Percentiles rank a stretch among this genome's conserved stretches.
Evolutionary conservation across 176 grass and related monocot genomes (phyloP).

Genomic region (Alloteropsis semialata): DNA sequence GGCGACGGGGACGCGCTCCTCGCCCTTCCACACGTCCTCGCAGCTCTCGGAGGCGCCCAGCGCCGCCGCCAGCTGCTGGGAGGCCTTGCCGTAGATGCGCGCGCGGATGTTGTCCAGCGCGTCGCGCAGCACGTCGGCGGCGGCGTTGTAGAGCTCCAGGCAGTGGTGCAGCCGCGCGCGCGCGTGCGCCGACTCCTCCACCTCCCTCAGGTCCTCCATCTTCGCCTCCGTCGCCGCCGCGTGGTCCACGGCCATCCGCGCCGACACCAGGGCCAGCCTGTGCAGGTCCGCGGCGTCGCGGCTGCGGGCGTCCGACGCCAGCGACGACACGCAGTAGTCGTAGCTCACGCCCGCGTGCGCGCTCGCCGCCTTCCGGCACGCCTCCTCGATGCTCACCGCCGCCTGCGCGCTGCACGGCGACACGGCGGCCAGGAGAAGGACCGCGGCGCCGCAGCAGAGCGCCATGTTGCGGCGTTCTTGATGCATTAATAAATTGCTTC

Average conservation of each 20-base stretch:
- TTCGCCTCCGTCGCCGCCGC: slow-evolving; percentile 34
- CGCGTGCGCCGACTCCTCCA: slow-evolving; percentile 25
- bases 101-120: slow-evolving; percentile 50
- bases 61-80: slow-evolving; percentile 36
- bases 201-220: slow-evolving; percentile 37
- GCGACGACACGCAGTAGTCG: slow-evolving; percentile 40
- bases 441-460: not conserved
- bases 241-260: slow-evolving; percentile 39
- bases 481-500: no score
- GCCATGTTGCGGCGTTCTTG: no score
- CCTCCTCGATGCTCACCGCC: slow-evolving; percentile 24
- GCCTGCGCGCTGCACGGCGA: not conserved
- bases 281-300: slow-evolving; percentile 24
- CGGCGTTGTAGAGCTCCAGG: slow-evolving; percentile 42
- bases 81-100: slow-evolving; percentile 40
- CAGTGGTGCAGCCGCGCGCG: slow-evolving; percentile 25
- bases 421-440: not conserved
- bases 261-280: slow-evolving; percentile 25
- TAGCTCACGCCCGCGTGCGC: not conserved
- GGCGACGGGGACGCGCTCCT: slow-evolving; percentile 12
- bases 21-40: slow-evolving; percentile 52
- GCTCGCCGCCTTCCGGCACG: slow-evolving; percentile 26
- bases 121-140: slow-evolving; percentile 36
- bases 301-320: slow-evolving; percentile 10
- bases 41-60: slow-evolving; percentile 47